Percentiles rank a stretch among this genome's conserved stretches.
These are phyloP conservation scores for Cystobasidium pallidum DNA, from an alignment of 1,284 basidiomycete species.

Conservation along the genomic window DNA sequence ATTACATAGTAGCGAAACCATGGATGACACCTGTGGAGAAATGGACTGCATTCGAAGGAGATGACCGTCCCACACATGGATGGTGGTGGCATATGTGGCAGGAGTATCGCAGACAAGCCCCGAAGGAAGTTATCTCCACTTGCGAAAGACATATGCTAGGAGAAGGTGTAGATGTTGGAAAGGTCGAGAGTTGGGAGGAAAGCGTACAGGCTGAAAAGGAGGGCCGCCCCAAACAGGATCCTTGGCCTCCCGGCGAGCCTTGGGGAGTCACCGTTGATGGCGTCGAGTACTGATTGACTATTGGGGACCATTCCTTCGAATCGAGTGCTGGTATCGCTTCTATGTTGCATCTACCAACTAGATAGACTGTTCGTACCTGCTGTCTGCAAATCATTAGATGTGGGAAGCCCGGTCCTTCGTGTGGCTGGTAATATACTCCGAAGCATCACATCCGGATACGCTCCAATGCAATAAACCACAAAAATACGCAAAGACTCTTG, in stretches of 20 bases:
- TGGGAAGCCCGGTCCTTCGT: too few species aligned
- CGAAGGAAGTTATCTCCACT: constrained; percentile 1
- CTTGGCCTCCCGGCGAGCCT: constrained; percentile 55
- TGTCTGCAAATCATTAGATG: too few species aligned
- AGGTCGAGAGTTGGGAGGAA: constrained; percentile 54
- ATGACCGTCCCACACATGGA: constrained; percentile 54
- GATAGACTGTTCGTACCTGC: too few species aligned
- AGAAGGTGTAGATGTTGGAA: constrained; percentile 34
- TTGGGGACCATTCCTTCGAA: not conserved
- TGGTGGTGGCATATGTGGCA: constrained; percentile 69
- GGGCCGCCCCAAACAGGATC: constrained; percentile 63
- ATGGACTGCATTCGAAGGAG: constrained; percentile 57
- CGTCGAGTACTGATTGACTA: constrained; percentile 17
- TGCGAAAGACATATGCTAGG: constrained; percentile 42
- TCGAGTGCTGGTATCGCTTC: too few species aligned
- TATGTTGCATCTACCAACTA: not conserved
- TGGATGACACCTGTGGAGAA: constrained; percentile 71
- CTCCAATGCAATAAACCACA: too few species aligned
- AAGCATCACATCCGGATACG: too few species aligned
- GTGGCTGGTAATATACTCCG: too few species aligned
- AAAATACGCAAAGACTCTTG: too few species aligned
- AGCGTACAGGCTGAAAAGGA: constrained; percentile 61
- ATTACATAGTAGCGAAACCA: constrained; percentile 56
- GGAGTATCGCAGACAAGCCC: constrained; percentile 55
- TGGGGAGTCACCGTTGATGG: constrained; percentile 37